Percentiles rank a stretch among this genome's conserved stretches.
phyloP scores from a whole-genome alignment of 345 rosid species.

The Capsella bursapastoris region DNA sequence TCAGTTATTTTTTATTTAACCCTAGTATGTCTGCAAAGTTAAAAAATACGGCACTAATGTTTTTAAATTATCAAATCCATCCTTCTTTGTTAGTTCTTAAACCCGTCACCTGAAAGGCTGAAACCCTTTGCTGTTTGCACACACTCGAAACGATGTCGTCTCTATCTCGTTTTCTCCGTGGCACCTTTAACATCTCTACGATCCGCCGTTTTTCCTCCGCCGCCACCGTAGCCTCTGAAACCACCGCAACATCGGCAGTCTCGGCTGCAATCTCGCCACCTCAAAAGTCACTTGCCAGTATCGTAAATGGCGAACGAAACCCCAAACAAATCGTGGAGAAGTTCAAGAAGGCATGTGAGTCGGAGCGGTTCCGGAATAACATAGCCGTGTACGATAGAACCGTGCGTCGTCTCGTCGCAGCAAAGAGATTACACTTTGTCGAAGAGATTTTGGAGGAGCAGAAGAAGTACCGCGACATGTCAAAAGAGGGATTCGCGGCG shows the following conservation, averaged over 20 bases:
- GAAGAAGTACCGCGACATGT: constrained; percentile 60
- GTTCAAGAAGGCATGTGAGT: constrained; percentile 63
- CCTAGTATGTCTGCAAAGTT: not conserved
- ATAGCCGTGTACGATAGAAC: constrained; percentile 53
- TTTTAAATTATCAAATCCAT: not conserved
- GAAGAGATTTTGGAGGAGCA: constrained; percentile 73
- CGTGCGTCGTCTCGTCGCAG: constrained; percentile 67
- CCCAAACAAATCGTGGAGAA: constrained; percentile 61
- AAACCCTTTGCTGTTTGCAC: not conserved
- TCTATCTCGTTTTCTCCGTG: constrained; percentile 48
- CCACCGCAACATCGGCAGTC: not conserved
- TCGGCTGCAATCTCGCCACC: constrained; percentile 30
- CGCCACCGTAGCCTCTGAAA: constrained; percentile 1
- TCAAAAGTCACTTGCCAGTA: constrained; percentile 25
- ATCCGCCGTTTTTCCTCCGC: constrained; percentile 44
- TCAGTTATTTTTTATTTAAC: not conserved
- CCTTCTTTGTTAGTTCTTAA: not conserved
- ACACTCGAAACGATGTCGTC: constrained; percentile 46
- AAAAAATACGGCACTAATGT: not conserved
- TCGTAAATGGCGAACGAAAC: constrained; percentile 57
- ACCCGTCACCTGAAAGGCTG: not conserved
- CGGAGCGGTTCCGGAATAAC: constrained; percentile 60
- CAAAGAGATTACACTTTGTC: constrained; percentile 49
- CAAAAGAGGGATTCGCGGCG: constrained; percentile 61
- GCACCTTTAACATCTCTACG: constrained; percentile 40